Conservation (phyloP, 108 stramenopile species). For the Fistulifera pelliculosa region DNA sequence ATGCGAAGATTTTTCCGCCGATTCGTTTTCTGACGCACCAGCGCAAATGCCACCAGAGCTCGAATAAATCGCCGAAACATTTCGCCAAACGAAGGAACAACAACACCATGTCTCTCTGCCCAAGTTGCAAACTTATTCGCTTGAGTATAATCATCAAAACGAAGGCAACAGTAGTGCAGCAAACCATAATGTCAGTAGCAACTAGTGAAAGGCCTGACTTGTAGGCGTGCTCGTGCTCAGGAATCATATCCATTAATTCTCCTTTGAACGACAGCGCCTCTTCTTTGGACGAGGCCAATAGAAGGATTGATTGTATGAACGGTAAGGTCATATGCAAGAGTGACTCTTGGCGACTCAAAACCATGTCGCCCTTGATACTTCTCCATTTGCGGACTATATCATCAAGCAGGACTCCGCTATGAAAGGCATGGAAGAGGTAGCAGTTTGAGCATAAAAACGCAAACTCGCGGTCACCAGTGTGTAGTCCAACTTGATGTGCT, state of each 20-base stretch:
- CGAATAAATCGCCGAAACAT: too few species aligned
- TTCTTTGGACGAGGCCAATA: conserved; percentile 5
- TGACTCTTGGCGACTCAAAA: neutral
- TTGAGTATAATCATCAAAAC: conserved; percentile 3
- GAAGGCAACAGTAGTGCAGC: neutral
- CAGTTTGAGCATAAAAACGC: conserved; percentile 11
- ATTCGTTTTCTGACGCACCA: neutral
- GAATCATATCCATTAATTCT: conserved; percentile 5
- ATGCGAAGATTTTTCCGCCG: neutral
- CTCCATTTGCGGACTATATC: conserved; percentile 3
- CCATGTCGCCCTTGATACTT: neutral
- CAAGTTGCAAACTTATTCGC: neutral
- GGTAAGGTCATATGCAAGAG: neutral
- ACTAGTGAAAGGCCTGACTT: too few species aligned
- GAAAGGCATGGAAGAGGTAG: conserved; percentile 6
- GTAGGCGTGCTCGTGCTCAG: too few species aligned
- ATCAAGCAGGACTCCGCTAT: neutral
- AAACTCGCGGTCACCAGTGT: conserved; percentile 27
- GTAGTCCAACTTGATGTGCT: conserved; percentile 17
- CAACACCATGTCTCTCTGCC: neutral
- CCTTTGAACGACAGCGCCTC: conserved; percentile 8
- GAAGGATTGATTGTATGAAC: neutral
- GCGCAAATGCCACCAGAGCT: neutral
- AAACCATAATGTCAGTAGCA: neutral
- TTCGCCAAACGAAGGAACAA: too few species aligned